A percentile compares a stretch with the other conserved stretches of the same genome.
These are phyloP conservation scores for Pseudocercospora crystallina DNA, from an alignment of 2,329 filamentous ascomycete species.

Conservation along the genomic window DNA sequence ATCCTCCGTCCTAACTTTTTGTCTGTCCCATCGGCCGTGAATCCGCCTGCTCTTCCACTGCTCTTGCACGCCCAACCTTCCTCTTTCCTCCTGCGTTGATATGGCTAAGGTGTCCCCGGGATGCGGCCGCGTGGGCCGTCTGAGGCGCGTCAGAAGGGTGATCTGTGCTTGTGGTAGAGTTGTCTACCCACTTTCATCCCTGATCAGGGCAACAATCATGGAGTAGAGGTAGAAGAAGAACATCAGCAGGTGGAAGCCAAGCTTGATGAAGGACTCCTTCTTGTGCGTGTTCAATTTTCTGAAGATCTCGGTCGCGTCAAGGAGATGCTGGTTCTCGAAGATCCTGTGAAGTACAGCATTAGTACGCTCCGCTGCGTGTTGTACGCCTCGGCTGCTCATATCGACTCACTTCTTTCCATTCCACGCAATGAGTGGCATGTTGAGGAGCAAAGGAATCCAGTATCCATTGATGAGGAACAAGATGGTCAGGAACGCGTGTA, in stretches of 20 bases:
- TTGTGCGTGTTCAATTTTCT: constrained; percentile 98
- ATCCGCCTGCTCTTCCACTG: too few species aligned
- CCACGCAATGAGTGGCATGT: constrained; percentile 86
- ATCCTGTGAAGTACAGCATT: constrained; percentile 62
- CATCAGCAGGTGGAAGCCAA: constrained; percentile 98
- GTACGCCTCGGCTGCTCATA: neutral
- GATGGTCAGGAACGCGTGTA: constrained; percentile 93
- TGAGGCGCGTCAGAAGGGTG: constrained; percentile 6
- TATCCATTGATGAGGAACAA: constrained; percentile 98
- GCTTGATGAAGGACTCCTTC: constrained; percentile 99
- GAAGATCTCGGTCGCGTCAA: constrained; percentile 99
- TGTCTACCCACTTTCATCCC: constrained; percentile 64
- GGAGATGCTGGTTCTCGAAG: constrained; percentile 90
- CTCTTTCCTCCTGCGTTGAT: too few species aligned
- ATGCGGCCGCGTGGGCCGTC: neutral
- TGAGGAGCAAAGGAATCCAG: constrained; percentile 90
- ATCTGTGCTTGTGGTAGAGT: too few species aligned
- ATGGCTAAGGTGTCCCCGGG: too few species aligned
- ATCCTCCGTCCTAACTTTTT: too few species aligned
- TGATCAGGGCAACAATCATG: constrained; percentile 79
- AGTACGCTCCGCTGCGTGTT: constrained; percentile 23
- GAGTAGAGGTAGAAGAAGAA: constrained; percentile 96
- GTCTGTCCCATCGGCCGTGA: too few species aligned
- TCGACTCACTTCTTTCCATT: constrained; percentile 92
- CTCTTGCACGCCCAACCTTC: too few species aligned